A percentile compares a stretch with the other conserved stretches of the same genome.
phyloP scores from a whole-genome alignment of 441 rosid genomes.

The Syzygium syzygioides region DNA sequence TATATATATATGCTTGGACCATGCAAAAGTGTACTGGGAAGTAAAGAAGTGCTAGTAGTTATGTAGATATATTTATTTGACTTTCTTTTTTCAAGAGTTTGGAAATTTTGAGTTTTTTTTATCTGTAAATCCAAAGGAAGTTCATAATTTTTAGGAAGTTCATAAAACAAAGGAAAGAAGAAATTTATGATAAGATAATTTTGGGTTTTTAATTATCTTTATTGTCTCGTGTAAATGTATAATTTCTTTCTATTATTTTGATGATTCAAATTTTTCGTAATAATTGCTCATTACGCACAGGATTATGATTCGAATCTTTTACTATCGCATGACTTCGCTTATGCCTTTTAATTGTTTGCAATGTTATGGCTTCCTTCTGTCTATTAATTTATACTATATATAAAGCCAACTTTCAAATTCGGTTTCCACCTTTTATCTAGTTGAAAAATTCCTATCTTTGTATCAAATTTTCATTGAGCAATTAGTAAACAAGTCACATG shows the following conservation, averaged over 20 bases:
- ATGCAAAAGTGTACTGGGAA: not conserved
- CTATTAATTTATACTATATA: not conserved
- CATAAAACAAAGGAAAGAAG: rapidly evolving
- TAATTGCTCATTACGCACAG: not conserved
- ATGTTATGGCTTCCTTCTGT: not conserved
- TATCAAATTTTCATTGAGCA: not conserved
- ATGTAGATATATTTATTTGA: not conserved
- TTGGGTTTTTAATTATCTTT: not conserved
- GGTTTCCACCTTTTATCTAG: not conserved
- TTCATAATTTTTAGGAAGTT: not conserved
- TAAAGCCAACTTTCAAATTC: not conserved
- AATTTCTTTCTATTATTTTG: not conserved
- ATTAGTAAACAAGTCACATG: not conserved
- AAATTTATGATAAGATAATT: not conserved
- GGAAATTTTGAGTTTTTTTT: not conserved
- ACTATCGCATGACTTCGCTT: not conserved
- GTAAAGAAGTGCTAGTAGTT: not conserved
- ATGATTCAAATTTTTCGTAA: not conserved
- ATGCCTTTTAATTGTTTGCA: not conserved
- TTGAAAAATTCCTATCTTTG: not conserved
- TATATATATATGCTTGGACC: not conserved
- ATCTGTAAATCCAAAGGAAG: not conserved
- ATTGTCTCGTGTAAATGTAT: not conserved
- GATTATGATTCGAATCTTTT: not conserved
- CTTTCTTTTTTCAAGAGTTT: not conserved